Evolutionary conservation across 306 rosid species (phyloP).

Genomic region (Malus asiatica): DNA sequence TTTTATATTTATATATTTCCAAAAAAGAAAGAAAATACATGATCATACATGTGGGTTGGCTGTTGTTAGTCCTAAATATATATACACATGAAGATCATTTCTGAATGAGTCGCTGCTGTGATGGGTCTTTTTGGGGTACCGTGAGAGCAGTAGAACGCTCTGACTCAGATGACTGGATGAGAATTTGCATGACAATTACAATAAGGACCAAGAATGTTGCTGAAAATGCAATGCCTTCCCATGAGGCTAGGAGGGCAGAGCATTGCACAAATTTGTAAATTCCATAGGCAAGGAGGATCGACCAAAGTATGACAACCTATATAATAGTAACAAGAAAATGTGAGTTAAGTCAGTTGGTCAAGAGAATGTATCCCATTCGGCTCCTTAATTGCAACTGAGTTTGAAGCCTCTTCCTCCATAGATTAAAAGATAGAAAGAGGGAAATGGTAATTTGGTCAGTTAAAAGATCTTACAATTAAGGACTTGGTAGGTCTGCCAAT

Average conservation of each 20-base stretch:
- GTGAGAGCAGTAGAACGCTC: conserved; percentile 33
- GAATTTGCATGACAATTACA: conserved; percentile 49
- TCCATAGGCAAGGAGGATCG: conserved; percentile 33
- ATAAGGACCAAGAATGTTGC: conserved; percentile 40
- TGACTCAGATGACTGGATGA: conserved; percentile 57
- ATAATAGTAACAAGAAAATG: conserved; percentile 9
- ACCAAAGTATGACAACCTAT: conserved; percentile 62
- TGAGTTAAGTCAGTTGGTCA: too few species aligned
- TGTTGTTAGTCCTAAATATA: too few species aligned
- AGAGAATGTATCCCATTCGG: too few species aligned
- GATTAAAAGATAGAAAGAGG: too few species aligned
- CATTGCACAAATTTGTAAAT: conserved; percentile 25
- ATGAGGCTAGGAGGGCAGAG: conserved; percentile 56
- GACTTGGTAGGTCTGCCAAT: conserved; percentile 54
- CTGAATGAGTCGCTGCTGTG: conserved; percentile 41
- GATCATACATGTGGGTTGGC: too few species aligned
- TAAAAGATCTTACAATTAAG: conserved; percentile 36
- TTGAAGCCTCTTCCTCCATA: too few species aligned
- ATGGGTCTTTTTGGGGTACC: conserved; percentile 35
- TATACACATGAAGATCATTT: conserved; percentile 11
- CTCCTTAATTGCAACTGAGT: too few species aligned
- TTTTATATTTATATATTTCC: too few species aligned
- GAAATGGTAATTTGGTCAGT: not conserved
- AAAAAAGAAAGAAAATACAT: too few species aligned
- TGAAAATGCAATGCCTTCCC: conserved; percentile 52